Evolutionary conservation across 306 rosid genomes (phyloP), one percentile per base, ranked within the genome.

Genomic region (Urtica urens): DNA sequence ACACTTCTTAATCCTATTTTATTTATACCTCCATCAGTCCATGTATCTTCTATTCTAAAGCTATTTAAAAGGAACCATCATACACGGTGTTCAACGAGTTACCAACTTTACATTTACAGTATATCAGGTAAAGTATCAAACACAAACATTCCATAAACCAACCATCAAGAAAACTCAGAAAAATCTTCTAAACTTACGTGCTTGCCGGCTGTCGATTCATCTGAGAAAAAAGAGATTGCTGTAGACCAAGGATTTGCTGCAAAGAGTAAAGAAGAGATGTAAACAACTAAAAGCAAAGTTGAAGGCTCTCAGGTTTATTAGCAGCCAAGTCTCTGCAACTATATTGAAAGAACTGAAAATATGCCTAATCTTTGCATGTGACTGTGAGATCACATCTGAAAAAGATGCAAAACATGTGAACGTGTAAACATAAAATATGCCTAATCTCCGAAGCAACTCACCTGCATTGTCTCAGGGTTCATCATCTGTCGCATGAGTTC

Each of bases 391-490:
- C 12, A 15, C 23, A 39, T 21, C 40, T 35, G 37, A 28, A 5
- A 14, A 10, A 20, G 3, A 5, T 26, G 7, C 11, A n/a, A 21
- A 7, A n/a, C 15, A 21, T 3, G 14, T 4, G 23, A 39, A 30
- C 26, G 23, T 4, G 15, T 24, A 28, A 14, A 27, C 1, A 3
- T 13, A 55, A 6, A 26, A 2, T 12, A 6, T 27, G 34, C 11
- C 31, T 28, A 31, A 13, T 31, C 7, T 13, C 13, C 13, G 49
- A 20, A 20, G 43, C 44, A 21, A 45, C 12, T 16, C 63, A 78
- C 85, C 85, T 73, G 75, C 59, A 78, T 63, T 31, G 68, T 73
- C 72, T 73, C 78, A 0, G 78, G 85, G 55, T 68, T 73, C 48
- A 75, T 53, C 52, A 78, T 52, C 58, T 70, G 80, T 12, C 85